Conservation (phyloP, 805 yeast genomes). For the Isabelozyma gotoi region DNA sequence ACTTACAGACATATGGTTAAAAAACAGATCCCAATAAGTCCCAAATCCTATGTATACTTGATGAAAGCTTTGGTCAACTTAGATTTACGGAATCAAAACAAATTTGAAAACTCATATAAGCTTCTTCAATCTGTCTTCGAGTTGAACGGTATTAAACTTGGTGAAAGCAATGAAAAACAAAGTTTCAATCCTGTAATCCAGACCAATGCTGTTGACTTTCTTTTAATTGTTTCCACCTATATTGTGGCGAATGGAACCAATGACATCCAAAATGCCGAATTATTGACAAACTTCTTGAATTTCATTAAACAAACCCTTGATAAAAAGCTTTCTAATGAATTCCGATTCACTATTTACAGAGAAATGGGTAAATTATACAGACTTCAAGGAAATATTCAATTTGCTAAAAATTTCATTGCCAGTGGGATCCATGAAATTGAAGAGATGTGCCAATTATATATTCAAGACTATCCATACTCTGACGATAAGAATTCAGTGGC, state of each 20-base stretch:
- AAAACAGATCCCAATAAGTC: slow-evolving; percentile 18
- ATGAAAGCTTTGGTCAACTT: slow-evolving; percentile 25
- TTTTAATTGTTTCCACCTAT: slow-evolving; percentile 25
- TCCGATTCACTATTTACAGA: slow-evolving; percentile 22
- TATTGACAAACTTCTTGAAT: slow-evolving; percentile 27
- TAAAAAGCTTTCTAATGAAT: slow-evolving; percentile 16
- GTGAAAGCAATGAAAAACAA: slow-evolving; percentile 3
- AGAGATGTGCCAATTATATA: slow-evolving; percentile 11
- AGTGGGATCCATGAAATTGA: slow-evolving; percentile 25
- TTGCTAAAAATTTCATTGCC: slow-evolving; percentile 21
- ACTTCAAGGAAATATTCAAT: slow-evolving; percentile 17
- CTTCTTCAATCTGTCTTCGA: slow-evolving; percentile 28
- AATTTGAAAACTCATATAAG: slow-evolving; percentile 14
- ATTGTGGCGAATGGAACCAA: slow-evolving; percentile 14
- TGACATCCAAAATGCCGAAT: slow-evolving; percentile 14
- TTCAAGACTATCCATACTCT: slow-evolving; percentile 16
- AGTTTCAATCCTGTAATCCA: slow-evolving; percentile 2
- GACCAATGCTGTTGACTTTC: slow-evolving; percentile 17
- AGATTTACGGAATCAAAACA: slow-evolving; percentile 12
- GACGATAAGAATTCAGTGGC: slow-evolving; percentile 3
- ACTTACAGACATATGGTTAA: slow-evolving; percentile 35
- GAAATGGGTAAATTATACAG: slow-evolving; percentile 31
- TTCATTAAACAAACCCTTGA: slow-evolving; percentile 23
- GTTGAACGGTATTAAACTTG: slow-evolving; percentile 24
- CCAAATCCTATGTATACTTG: slow-evolving; percentile 29